These are phyloP conservation scores for Cryphonectria japonica DNA, from an alignment of 2,329 filamentous ascomycete genomes.

Conservation along the genomic window DNA sequence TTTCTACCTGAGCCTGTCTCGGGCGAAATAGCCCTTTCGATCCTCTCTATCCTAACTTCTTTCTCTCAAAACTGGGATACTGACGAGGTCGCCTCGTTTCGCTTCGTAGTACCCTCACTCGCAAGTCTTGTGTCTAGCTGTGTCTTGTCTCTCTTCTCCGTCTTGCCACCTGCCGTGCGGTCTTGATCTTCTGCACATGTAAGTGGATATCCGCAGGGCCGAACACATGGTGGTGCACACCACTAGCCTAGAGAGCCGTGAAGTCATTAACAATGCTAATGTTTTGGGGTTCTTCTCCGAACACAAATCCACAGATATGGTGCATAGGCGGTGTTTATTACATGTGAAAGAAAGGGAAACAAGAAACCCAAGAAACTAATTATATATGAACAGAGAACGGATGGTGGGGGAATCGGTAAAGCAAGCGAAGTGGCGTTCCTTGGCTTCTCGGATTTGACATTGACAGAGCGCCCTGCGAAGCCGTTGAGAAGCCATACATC, in stretches of 20 bases:
- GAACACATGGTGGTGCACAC: not conserved
- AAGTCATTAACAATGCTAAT: not conserved
- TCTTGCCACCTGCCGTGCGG: not conserved
- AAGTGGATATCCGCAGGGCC: not conserved
- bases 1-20: constrained; percentile 30
- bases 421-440: not conserved
- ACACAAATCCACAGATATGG: constrained; percentile 12
- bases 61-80: constrained; percentile 9
- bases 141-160: constrained; percentile 11
- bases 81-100: constrained; percentile 9
- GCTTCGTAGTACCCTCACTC: constrained; percentile 18
- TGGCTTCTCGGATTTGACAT: constrained; percentile 14
- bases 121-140: constrained; percentile 8
- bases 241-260: not conserved
- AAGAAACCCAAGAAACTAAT: not conserved
- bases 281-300: constrained; percentile 1
- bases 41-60: not conserved
- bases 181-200: not conserved
- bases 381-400: constrained; percentile 11
- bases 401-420: not conserved
- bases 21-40: constrained; percentile 11
- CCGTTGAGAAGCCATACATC: constrained; percentile 16
- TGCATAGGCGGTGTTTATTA: constrained; percentile 15
- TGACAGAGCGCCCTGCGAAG: not conserved
- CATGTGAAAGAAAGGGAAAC: constrained; percentile 10